These are phyloP conservation scores for Deakozyma indianensis DNA, from an alignment of 805 yeast species.

Conservation along the genomic window DNA sequence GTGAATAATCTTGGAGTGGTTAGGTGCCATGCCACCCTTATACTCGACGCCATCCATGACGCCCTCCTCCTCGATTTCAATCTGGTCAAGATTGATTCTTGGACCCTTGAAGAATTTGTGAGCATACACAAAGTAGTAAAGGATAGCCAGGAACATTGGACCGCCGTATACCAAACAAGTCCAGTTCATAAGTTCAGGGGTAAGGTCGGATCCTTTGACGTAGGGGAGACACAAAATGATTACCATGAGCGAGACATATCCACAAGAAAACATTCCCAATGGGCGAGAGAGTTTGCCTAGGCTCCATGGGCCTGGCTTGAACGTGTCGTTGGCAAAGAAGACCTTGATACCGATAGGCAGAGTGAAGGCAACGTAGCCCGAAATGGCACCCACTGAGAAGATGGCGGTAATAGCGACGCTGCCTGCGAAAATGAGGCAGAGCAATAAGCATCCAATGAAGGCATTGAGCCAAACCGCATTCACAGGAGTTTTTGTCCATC, in stretches of 20 bases:
- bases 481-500: conserved; percentile 44
- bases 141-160: conserved; percentile 34
- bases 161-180: conserved; percentile 49
- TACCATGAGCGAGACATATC: background rate
- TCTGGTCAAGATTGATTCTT: conserved; percentile 30
- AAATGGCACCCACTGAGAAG: conserved; percentile 59
- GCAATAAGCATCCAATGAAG: conserved; percentile 37
- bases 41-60: background rate
- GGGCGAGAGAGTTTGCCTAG: conserved; percentile 29
- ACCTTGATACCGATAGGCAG: conserved; percentile 47
- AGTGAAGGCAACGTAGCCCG: conserved; percentile 53
- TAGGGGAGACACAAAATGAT: background rate
- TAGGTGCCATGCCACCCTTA: background rate
- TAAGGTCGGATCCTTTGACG: conserved; percentile 15
- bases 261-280: background rate
- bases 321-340: conserved; percentile 36
- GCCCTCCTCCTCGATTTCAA: background rate
- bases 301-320: conserved; percentile 55
- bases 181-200: conserved; percentile 55
- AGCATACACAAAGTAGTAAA: conserved; percentile 40
- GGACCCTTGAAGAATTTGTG: conserved; percentile 52
- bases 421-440: conserved; percentile 48
- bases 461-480: conserved; percentile 45
- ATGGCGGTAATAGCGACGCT: conserved; percentile 55
- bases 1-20: background rate